Conservation (phyloP, 1,284 basidiomycete species). For the Volvariella volvacea region DNA sequence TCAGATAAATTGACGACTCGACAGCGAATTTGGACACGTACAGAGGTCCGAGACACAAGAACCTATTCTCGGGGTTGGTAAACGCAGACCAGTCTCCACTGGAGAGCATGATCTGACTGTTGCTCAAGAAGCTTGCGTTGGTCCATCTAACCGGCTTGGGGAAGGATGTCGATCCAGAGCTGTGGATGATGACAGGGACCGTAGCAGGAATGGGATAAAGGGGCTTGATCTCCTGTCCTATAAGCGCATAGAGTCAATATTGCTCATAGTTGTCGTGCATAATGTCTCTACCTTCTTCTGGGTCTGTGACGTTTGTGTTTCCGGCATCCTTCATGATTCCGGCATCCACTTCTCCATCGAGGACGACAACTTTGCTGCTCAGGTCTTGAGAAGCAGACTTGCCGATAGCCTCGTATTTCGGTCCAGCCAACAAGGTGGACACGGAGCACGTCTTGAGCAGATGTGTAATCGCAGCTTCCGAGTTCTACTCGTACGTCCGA, state of each 20-base stretch:
- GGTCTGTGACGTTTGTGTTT: no score
- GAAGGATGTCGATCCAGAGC: constrained; percentile 12
- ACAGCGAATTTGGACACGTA: neutral
- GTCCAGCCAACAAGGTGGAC: constrained; percentile 1
- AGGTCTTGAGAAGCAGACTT: constrained; percentile 3
- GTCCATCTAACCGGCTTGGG: constrained; percentile 12
- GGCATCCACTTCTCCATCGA: no score
- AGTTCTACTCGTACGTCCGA: constrained; percentile 2
- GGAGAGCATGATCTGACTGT: constrained; percentile 10
- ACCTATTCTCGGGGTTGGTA: constrained; percentile 10
- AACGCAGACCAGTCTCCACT: constrained; percentile 12
- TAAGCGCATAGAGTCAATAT: no score
- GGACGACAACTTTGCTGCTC: neutral
- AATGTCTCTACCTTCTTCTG: no score
- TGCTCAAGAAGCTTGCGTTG: constrained; percentile 9
- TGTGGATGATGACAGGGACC: constrained; percentile 11
- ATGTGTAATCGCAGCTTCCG: constrained; percentile 7
- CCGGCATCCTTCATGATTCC: no score
- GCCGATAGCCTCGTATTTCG: constrained; percentile 1
- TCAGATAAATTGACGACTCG: no score
- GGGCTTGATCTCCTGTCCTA: no score
- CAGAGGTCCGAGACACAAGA: constrained; percentile 12
- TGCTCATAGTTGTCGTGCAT: no score
- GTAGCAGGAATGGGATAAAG: constrained; percentile 4
- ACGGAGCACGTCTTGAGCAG: constrained; percentile 5